Conservation (phyloP, 2,329 filamentous ascomycete genomes). For the Sordariomycetes sp. region DNA sequence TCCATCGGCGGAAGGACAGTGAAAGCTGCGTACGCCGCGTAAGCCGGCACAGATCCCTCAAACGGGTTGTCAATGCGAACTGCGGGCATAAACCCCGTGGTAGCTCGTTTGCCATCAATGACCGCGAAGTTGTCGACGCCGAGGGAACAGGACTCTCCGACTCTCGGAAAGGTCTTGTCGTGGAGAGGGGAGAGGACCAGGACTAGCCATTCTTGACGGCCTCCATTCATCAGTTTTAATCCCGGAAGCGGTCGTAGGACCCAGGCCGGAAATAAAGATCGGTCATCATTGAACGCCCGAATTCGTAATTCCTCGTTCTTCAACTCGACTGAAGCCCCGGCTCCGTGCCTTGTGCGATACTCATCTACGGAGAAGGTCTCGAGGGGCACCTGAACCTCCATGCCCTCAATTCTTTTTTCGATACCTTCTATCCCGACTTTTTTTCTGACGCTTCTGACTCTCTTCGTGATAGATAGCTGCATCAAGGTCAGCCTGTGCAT, state of each 20-base stretch:
- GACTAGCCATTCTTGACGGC: constrained; percentile 6
- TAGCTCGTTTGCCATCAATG: neutral
- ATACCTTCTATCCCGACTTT: neutral
- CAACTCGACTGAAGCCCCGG: constrained; percentile 5
- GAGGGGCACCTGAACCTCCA: neutral
- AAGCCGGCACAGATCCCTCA: neutral
- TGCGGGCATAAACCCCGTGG: neutral
- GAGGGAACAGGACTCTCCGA: constrained; percentile 3
- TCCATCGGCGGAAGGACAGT: constrained; percentile 1
- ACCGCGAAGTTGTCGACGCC: neutral
- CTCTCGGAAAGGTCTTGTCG: constrained; percentile 4
- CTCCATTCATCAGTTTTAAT: neutral
- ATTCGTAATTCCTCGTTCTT: constrained; percentile 5
- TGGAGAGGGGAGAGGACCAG: constrained; percentile 3
- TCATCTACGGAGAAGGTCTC: neutral
- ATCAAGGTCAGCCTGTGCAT: neutral
- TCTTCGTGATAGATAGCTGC: neutral
- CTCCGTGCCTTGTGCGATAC: constrained; percentile 5
- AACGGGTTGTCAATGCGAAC: constrained; percentile 6
- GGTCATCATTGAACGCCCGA: constrained; percentile 4
- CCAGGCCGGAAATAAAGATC: constrained; percentile 5
- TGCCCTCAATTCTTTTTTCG: neutral
- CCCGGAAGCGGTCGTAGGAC: constrained; percentile 4
- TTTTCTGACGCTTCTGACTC: neutral
- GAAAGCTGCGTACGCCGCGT: constrained; percentile 3